phyloP scores from a whole-genome alignment of 2,329 filamentous ascomycete species.

The Sordariomycetes sp. region DNA sequence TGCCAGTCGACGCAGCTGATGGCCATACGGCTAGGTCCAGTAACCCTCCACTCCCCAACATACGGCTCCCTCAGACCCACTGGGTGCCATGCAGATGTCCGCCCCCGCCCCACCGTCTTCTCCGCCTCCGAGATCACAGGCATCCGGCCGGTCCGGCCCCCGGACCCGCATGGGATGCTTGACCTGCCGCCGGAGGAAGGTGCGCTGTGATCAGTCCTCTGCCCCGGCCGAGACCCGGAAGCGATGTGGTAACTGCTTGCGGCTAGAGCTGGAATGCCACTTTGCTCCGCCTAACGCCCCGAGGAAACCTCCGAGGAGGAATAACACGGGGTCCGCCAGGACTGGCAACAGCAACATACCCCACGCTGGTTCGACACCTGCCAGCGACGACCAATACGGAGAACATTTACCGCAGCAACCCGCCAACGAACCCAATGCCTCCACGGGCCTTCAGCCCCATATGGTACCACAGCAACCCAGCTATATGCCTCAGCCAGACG shows the following conservation, averaged over 20 bases:
- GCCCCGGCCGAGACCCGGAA: neutral
- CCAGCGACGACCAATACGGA: neutral
- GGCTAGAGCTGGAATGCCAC: neutral
- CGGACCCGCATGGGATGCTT: constrained; percentile 9
- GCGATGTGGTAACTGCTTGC: neutral
- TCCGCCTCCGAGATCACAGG: neutral
- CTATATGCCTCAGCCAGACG: neutral
- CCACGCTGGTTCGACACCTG: neutral
- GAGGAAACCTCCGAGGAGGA: neutral
- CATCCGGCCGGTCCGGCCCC: neutral
- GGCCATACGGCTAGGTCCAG: too few relatives aligned
- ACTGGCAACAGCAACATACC: neutral
- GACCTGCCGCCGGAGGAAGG: constrained; percentile 13
- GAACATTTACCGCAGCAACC: neutral
- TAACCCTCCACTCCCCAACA: too few relatives aligned
- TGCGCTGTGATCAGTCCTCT: constrained; percentile 10
- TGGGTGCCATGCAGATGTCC: neutral
- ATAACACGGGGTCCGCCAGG: neutral
- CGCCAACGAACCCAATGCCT: neutral
- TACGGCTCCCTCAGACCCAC: neutral
- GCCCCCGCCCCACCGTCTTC: neutral
- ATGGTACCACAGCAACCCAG: neutral
- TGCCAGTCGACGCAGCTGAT: too few relatives aligned
- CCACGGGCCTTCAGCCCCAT: neutral
- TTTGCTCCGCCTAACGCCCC: neutral